Conservation (phyloP, 768 basidiomycete genomes). For the Leucosporidium scottii region DNA sequence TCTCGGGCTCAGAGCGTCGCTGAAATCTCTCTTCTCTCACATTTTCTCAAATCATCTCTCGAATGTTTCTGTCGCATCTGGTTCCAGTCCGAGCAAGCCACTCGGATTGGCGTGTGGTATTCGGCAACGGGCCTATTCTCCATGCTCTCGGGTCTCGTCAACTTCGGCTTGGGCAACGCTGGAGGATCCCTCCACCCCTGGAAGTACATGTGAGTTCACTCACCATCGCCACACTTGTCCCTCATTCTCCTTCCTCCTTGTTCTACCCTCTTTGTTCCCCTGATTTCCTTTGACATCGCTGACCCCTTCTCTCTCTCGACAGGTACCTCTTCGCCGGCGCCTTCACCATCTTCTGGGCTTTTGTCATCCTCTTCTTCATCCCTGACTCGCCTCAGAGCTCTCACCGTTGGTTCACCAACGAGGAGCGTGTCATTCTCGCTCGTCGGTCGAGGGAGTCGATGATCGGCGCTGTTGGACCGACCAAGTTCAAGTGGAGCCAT, state of each 20-base stretch:
- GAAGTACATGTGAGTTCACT: constrained; percentile 39
- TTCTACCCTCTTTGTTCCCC: too few species aligned
- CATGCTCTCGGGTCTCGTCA: constrained; percentile 43
- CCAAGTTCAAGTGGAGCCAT: constrained; percentile 37
- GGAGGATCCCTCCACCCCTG: constrained; percentile 35
- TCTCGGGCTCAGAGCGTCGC: neutral
- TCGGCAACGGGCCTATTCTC: constrained; percentile 42
- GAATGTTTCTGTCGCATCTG: too few species aligned
- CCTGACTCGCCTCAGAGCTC: neutral
- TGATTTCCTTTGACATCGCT: neutral
- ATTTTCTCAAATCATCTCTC: too few species aligned
- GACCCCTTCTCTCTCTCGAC: neutral
- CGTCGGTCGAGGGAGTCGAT: constrained; percentile 34
- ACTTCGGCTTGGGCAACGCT: constrained; percentile 42
- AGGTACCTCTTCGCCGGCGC: constrained; percentile 31
- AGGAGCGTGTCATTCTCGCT: constrained; percentile 37
- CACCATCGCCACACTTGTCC: too few species aligned
- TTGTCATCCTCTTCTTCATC: neutral
- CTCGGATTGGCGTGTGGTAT: constrained; percentile 41
- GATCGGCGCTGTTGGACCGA: constrained; percentile 10
- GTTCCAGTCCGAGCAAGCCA: constrained; percentile 34
- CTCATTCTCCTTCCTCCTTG: too few species aligned
- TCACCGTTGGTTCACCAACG: constrained; percentile 34
- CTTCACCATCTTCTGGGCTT: neutral
- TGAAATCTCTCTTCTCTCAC: too few species aligned